phyloP scores from a whole-genome alignment of 192 early-diverging fungal species.

The Coemansia javaensis region DNA sequence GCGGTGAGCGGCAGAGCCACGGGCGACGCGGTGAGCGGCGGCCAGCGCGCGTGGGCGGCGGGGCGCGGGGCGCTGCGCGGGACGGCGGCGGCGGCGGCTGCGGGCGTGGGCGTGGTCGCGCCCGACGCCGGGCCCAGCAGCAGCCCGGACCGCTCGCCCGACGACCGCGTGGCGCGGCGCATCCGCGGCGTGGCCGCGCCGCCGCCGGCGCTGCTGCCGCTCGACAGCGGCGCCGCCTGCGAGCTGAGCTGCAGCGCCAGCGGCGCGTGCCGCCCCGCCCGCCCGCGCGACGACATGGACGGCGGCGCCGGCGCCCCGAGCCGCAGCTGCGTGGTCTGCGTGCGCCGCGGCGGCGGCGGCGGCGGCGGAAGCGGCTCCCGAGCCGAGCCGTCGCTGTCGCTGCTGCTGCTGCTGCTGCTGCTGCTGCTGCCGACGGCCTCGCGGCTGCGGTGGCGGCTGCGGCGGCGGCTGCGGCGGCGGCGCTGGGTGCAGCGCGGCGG shows the following conservation, averaged over 20 bases:
- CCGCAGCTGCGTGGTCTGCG: slow-evolving; percentile 1
- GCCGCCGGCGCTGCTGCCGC: background rate
- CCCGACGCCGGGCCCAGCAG: too few relatives aligned
- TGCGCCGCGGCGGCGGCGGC: background rate
- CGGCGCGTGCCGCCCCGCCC: slow-evolving; percentile 1
- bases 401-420: too few relatives aligned
- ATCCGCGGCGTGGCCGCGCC: background rate
- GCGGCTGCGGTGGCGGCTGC: background rate
- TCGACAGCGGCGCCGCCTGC: background rate
- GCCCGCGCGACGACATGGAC: background rate
- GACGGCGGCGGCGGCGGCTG: background rate
- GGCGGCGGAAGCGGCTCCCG: too few relatives aligned
- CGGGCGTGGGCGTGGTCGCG: background rate
- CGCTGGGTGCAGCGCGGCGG: too few relatives aligned
- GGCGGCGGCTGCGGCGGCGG: too few relatives aligned
- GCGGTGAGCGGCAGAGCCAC: background rate
- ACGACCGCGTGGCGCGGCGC: background rate
- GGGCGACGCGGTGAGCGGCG: background rate
- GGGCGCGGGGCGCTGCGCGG: slow-evolving; percentile 4
- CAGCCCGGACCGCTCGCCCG: background rate
- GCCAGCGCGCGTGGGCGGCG: background rate
- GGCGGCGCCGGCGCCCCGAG: background rate
- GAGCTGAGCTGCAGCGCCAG: slow-evolving; percentile 7
- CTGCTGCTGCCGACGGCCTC: too few relatives aligned
- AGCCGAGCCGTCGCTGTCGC: too few relatives aligned